Evolutionary conservation across 345 rosid species (phyloP).

Genomic region (Cochlearia excelsa): DNA sequence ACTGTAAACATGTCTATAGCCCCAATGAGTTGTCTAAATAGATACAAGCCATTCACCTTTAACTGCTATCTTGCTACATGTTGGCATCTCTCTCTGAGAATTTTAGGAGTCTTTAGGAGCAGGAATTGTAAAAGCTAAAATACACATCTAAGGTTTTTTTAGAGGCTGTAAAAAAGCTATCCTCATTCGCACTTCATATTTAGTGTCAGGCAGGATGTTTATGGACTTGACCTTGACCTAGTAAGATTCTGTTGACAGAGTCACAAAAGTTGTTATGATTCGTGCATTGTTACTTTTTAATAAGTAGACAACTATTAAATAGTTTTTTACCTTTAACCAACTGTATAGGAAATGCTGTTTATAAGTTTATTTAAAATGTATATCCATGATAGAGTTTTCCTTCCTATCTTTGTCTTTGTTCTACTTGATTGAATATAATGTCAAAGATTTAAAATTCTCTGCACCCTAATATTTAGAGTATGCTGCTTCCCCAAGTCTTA

Average conservation of each 20-base stretch:
- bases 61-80: not conserved
- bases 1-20: not conserved
- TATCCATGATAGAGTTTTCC: constrained; percentile 3
- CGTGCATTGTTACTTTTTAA: not conserved
- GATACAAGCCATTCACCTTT: not conserved
- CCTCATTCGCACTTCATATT: not conserved
- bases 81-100: constrained; percentile 1
- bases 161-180: not conserved
- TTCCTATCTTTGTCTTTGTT: constrained; percentile 4
- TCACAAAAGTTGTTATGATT: constrained; percentile 3
- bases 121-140: constrained; percentile 3
- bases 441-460: not conserved
- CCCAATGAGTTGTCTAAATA: not conserved
- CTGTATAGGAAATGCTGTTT: not conserved
- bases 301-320: constrained; percentile 4
- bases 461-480: not conserved
- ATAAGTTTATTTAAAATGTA: not conserved
- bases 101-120: not conserved
- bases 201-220: not conserved
- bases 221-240: not conserved
- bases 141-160: not conserved
- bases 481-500: not conserved
- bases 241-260: not conserved
- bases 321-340: constrained; percentile 1
- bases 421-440: not conserved